Base-by-base conservation (phyloP, 805 yeast genomes). In the Hanseniaspora nectarophila region DNA sequence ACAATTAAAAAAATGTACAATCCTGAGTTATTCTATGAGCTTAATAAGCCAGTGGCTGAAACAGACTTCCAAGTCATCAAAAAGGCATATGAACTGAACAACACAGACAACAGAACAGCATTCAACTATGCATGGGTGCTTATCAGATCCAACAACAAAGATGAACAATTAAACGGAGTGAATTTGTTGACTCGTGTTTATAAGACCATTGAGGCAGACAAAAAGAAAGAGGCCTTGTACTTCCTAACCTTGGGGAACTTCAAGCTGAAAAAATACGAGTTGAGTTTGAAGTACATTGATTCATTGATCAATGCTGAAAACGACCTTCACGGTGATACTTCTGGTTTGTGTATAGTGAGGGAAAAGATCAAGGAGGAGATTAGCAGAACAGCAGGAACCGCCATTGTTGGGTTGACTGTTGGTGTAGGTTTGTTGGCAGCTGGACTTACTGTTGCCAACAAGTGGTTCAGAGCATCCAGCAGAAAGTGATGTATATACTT, bases 71-170 rank as follows among this genome's bases (percentile, higher is more conserved):
- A 78, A 15, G 75, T 88, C 0, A 33, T 74, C 92, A 29, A 81
- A 78, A 56, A 76, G 80, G 58, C 95, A 87, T 60, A 87, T 85
- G 38, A 84, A 31, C 67, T 68, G 8, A 95, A 92, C 5, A 71
- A 75, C 37, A 88, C 86, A 0, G 74, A 89, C 0, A 74, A 85
- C 0, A 97, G 88, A 65, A 82, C 96, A 2, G 77, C 80, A 54
- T 92, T 92, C 74, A 92, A 94, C 67, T 85, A 85, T 60, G 95
- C 97, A 0, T 92, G 99, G 98, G 98, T 94, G 3, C 71, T 92
- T 47, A 77, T 94, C 56, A 89, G 87, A 64, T 80, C 95, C 1
- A 63, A 66, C 47, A 72, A 73, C 46, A 70, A 72, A 21, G 73
- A 71, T 37, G 82, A 85, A 56, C 94, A 85, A 61, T 74, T 82